Evolutionary conservation across 2,329 filamentous ascomycete species (phyloP).

Genomic region (Stachybotrys elegans): DNA sequence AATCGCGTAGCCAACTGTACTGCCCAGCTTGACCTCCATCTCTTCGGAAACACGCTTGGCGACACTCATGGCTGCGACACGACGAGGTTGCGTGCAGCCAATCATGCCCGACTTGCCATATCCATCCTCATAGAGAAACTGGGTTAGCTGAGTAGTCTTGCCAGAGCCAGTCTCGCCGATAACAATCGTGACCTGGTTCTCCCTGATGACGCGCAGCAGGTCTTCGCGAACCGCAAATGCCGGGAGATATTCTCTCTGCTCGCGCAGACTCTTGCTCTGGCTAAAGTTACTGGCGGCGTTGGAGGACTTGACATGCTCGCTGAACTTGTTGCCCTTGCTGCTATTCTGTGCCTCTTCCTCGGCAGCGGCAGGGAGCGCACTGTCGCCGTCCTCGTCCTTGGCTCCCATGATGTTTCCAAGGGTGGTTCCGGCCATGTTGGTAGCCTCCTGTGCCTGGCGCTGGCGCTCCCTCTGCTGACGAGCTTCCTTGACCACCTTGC

Average conservation of each 20-base stretch:
- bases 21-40: slow-evolving; percentile 90
- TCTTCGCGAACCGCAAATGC: slow-evolving; percentile 97
- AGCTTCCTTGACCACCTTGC: slow-evolving; percentile 84
- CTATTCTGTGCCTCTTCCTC: slow-evolving; percentile 58
- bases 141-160: slow-evolving; percentile 95
- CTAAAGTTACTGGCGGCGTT: slow-evolving; percentile 89
- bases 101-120: slow-evolving; percentile 87
- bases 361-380: slow-evolving; percentile 69
- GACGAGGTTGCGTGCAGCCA: slow-evolving; percentile 90
- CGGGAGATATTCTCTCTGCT: slow-evolving; percentile 89
- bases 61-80: slow-evolving; percentile 98
- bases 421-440: slow-evolving; percentile 84
- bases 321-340: slow-evolving; percentile 66
- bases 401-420: slow-evolving; percentile 94
- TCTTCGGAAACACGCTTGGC: slow-evolving; percentile 97
- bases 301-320: slow-evolving; percentile 80
- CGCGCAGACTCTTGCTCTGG: slow-evolving; percentile 80
- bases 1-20: slow-evolving; percentile 90
- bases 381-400: slow-evolving; percentile 89
- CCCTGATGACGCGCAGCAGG: slow-evolving; percentile 81
- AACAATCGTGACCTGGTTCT: slow-evolving; percentile 96
- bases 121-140: slow-evolving; percentile 93
- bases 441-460: slow-evolving; percentile 91
- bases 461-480: slow-evolving; percentile 89
- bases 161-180: slow-evolving; percentile 96